Evolutionary conservation across 2,329 filamentous ascomycete species (phyloP).

Genomic region (Aureobasidium sp.): DNA sequence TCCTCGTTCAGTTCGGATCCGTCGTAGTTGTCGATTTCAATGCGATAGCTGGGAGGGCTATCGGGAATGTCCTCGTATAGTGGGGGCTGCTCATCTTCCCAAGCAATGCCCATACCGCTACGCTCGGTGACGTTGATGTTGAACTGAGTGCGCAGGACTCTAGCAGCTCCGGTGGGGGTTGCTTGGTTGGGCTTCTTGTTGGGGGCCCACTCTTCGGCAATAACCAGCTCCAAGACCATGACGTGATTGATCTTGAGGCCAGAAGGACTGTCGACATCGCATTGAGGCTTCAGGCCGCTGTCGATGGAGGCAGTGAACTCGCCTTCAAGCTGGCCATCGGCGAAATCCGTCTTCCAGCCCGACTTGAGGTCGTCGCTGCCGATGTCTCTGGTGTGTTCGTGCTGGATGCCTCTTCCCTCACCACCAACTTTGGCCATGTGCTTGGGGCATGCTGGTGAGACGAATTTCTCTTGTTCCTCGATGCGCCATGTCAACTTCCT

Average conservation of each 20-base stretch:
- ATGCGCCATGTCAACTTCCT: conserved; percentile 90
- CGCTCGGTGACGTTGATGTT: conserved; percentile 74
- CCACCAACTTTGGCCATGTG: conserved; percentile 62
- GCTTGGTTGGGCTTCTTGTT: conserved; percentile 65
- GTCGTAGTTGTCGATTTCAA: conserved; percentile 39
- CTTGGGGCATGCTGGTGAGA: conserved; percentile 72
- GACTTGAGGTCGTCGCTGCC: conserved; percentile 74
- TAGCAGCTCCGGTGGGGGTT: conserved; percentile 81
- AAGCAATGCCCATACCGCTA: conserved; percentile 80
- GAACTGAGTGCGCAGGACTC: conserved; percentile 91
- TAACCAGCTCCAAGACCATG: conserved; percentile 86
- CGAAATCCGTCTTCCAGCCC: conserved; percentile 83
- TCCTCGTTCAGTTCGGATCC: conserved; percentile 42
- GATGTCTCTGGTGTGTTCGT: conserved; percentile 69
- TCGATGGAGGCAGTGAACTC: conserved; percentile 64
- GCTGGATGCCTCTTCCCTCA: conserved; percentile 62
- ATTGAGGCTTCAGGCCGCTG: conserved; percentile 59
- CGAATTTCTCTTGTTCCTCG: conserved; percentile 74
- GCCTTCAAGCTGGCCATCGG: conserved; percentile 64
- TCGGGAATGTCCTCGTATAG: conserved; percentile 90
- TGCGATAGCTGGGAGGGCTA: conserved; percentile 59
- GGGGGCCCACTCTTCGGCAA: conserved; percentile 77
- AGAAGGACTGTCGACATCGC: conserved; percentile 67
- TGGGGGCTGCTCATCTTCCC: conserved; percentile 93
- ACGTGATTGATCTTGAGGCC: conserved; percentile 77